Evolutionary conservation across 306 rosid species (phyloP), one percentile per base, ranked within the genome.

Genomic region (Trichosanthes truncata): DNA sequence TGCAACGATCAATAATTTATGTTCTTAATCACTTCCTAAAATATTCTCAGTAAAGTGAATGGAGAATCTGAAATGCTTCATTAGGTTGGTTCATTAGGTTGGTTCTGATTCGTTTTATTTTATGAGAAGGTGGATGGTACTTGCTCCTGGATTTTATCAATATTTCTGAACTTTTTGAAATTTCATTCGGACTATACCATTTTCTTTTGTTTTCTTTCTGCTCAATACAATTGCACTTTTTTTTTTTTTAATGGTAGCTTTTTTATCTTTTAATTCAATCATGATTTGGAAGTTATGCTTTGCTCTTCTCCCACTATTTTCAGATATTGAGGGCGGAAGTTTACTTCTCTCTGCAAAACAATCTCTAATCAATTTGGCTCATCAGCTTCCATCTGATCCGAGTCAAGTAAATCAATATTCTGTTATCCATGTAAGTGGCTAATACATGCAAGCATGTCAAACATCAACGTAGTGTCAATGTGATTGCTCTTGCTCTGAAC

Each of bases 261-360:
- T 21, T 17, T 61, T 7, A 26, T 59, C 20, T 59, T 26, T 18
- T 18, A 38, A 31, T 48, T 76, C 11, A 76, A 18, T 76, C 66
- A 40, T 78, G 53, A 26, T 57, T 43, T 43, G 35, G 43, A 35
- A 21, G 21, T 76, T 55, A 20, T 57, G 56, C 8, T 25, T 15
- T 59, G 51, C 2, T 60, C 6, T 60, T 21, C 74, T 45, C 40
- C 18, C 17, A 4, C 25, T 13, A 31, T 66, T 71, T 63, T 66
- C 76, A 92, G 99, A 92, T 85, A 79, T 88, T 72, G 88, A 83
- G 63, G 89, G 92, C 69, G 89, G 83, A 87, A 89, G 85, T 84
- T 79, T 91, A 85, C 73, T 90, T 83, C 89, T 95, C 26, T 93
- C 99, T 51, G 97, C 96, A 82, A 95, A 95, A 83, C 61, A 83